These are phyloP conservation scores for Apostasia shenzhenica DNA, from an alignment of 106 monocot genomes.

Conservation along the genomic window DNA sequence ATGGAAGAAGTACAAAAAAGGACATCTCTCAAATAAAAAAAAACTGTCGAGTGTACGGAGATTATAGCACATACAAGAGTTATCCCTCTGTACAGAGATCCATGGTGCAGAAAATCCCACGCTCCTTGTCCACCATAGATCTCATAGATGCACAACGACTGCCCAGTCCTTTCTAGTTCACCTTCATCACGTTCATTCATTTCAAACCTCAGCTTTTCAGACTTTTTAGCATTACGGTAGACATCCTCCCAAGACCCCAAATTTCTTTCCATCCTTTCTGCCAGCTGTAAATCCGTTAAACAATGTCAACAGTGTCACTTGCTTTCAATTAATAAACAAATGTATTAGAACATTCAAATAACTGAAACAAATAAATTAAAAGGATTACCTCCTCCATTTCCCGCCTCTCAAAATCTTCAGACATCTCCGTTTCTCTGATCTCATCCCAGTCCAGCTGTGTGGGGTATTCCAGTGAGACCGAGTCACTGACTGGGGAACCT, in stretches of 20 bases:
- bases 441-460: conserved; percentile 71
- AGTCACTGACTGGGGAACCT: conserved; percentile 15
- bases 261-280: conserved; percentile 66
- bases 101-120: conserved; percentile 82
- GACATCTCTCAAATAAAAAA: neutral
- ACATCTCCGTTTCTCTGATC: conserved; percentile 50
- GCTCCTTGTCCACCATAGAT: conserved; percentile 72
- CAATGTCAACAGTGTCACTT: neutral
- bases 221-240: conserved; percentile 58
- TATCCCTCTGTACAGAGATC: conserved; percentile 82
- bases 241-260: conserved; percentile 74
- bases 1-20: neutral
- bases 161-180: conserved; percentile 78
- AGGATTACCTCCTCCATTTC: conserved; percentile 75
- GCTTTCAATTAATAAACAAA: conserved; percentile 4
- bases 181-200: conserved; percentile 76
- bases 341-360: conserved; percentile 2
- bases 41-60: neutral
- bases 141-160: conserved; percentile 80
- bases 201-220: conserved; percentile 67
- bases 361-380: neutral
- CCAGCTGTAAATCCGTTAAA: conserved; percentile 36
- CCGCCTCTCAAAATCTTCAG: conserved; percentile 67
- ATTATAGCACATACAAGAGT: conserved; percentile 60
- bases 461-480: conserved; percentile 29